phyloP scores from a whole-genome alignment of 345 rosid species.

The Populus pruinosa region DNA sequence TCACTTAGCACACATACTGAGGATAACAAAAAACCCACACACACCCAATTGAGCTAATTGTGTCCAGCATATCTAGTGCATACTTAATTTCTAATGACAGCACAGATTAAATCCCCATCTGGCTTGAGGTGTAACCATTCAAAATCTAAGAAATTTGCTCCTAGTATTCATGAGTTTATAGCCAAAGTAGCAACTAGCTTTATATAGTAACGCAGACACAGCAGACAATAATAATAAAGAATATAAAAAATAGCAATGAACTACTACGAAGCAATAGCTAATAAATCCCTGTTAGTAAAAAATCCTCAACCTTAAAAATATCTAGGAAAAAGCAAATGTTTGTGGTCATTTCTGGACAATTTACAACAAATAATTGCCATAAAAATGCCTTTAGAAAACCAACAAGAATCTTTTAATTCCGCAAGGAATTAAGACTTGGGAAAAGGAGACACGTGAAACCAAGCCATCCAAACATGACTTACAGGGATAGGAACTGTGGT shows the following conservation, averaged over 20 bases:
- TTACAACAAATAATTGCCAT: background rate
- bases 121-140: background rate
- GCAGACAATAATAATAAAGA: background rate
- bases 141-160: conserved; percentile 1
- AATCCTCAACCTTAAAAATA: background rate
- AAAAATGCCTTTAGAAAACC: background rate
- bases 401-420: background rate
- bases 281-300: background rate
- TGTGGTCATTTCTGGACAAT: background rate
- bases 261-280: background rate
- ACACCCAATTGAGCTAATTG: background rate
- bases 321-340: background rate
- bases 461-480: conserved; percentile 28
- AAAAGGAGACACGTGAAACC: background rate
- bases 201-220: background rate
- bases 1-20: background rate
- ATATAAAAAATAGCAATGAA: background rate
- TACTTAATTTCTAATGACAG: background rate
- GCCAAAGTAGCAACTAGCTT: background rate
- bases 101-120: background rate
- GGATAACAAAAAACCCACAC: background rate
- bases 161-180: background rate
- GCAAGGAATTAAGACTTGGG: too few species aligned
- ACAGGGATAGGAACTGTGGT: conserved; percentile 76
- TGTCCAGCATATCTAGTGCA: background rate